These are phyloP conservation scores for Monosporascus sp. DNA, from an alignment of 2,329 filamentous ascomycete species.

Conservation along the genomic window DNA sequence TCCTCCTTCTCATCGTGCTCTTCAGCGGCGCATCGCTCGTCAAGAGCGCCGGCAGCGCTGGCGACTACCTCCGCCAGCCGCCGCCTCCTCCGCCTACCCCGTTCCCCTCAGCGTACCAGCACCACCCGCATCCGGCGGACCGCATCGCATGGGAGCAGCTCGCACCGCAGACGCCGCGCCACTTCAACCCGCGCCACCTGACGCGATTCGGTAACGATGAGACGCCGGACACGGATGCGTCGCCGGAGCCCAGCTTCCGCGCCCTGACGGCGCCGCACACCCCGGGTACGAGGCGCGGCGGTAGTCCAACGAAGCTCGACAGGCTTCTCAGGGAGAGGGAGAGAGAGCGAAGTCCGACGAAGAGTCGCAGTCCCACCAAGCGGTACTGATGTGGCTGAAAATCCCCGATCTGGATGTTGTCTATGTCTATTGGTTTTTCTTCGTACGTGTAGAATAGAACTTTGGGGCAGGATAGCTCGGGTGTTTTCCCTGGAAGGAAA, in stretches of 20 bases:
- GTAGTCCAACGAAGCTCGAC: slow-evolving; percentile 7
- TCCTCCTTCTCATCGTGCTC: slow-evolving; percentile 22
- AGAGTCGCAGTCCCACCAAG: slow-evolving; percentile 43
- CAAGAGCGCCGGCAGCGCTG: slow-evolving; percentile 19
- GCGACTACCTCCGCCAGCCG: slow-evolving; percentile 15
- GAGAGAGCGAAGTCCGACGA: slow-evolving; percentile 27
- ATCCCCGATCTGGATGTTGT: not conserved
- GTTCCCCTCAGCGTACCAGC: slow-evolving; percentile 13
- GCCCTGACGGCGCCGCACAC: slow-evolving; percentile 33
- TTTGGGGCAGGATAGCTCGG: not conserved
- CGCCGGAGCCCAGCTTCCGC: slow-evolving; percentile 31
- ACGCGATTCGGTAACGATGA: slow-evolving; percentile 16
- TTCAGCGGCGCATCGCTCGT: slow-evolving; percentile 26
- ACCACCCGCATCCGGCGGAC: slow-evolving; percentile 11
- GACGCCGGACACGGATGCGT: slow-evolving; percentile 44
- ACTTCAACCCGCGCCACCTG: slow-evolving; percentile 12
- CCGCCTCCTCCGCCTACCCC: slow-evolving; percentile 12
- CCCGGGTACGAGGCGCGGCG: slow-evolving; percentile 28
- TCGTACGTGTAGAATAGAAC: not conserved
- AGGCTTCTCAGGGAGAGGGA: slow-evolving; percentile 38
- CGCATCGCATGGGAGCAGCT: slow-evolving; percentile 25
- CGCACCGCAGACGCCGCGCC: slow-evolving; percentile 24
- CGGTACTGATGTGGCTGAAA: slow-evolving; percentile 19
- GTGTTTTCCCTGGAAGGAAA: too few relatives aligned
- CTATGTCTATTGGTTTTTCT: not conserved